Conservation (phyloP, 441 rosid species). For the Pelargonium cotyledonis region DNA sequence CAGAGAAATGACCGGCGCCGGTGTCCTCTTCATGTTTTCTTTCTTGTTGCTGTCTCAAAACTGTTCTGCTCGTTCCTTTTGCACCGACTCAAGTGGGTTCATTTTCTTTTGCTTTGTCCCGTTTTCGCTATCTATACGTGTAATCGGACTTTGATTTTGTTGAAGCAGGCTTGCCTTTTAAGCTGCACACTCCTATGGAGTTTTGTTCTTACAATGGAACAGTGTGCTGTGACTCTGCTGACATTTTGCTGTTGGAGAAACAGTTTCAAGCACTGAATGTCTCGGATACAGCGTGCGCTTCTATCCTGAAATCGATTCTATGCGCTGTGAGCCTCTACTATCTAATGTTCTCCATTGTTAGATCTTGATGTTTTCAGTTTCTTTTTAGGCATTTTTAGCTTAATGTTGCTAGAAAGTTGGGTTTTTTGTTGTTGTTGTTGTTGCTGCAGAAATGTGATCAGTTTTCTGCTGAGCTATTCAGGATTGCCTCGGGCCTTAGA, state of each 20-base stretch:
- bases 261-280: constrained; percentile 35
- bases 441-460: constrained; percentile 37
- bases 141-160: neutral
- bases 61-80: neutral
- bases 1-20: neutral
- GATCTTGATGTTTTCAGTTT: no score
- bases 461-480: constrained; percentile 33
- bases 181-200: constrained; percentile 6
- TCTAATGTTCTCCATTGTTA: no score
- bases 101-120: neutral
- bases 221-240: constrained; percentile 32
- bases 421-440: no score
- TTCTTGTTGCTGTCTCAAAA: neutral
- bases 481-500: constrained; percentile 21
- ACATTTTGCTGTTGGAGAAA: constrained; percentile 31
- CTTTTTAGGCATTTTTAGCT: no score
- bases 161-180: constrained; percentile 19
- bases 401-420: no score
- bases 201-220: constrained; percentile 26
- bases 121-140: no score
- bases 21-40: neutral
- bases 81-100: constrained; percentile 19
- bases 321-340: constrained; percentile 28
- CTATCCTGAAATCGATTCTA: constrained; percentile 30
- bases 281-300: constrained; percentile 29